phyloP scores from a whole-genome alignment of 2,329 filamentous ascomycete genomes.

The Colletotrichum tabaci region DNA sequence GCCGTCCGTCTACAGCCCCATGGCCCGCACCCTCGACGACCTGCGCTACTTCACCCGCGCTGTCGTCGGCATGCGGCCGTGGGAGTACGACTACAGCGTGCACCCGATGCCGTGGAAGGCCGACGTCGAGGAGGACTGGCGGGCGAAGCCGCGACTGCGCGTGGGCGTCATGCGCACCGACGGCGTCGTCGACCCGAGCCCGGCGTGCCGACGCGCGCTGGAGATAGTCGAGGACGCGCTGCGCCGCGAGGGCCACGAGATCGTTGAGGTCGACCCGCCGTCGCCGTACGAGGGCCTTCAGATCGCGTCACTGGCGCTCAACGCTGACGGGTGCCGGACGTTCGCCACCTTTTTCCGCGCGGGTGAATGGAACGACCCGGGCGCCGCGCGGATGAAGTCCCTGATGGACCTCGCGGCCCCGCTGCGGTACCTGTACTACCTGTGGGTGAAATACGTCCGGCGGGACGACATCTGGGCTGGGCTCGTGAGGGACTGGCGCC shows the following conservation, averaged over 20 bases:
- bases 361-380: conserved; percentile 85
- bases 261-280: conserved; percentile 75
- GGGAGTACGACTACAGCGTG: conserved; percentile 89
- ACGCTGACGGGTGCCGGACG: conserved; percentile 85
- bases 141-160: conserved; percentile 74
- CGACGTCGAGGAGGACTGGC: conserved; percentile 71
- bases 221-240: conserved; percentile 80
- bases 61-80: conserved; percentile 85
- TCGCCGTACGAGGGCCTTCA: conserved; percentile 81
- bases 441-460: conserved; percentile 89
- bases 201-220: conserved; percentile 85
- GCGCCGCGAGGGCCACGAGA: conserved; percentile 79
- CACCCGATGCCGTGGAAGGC: conserved; percentile 87
- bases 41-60: conserved; percentile 86
- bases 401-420: conserved; percentile 82
- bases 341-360: conserved; percentile 83
- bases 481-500: conserved; percentile 79
- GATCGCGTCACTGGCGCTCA: conserved; percentile 85
- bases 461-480: conserved; percentile 84
- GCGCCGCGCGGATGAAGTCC: conserved; percentile 80
- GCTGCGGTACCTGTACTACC: conserved; percentile 87
- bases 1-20: conserved; percentile 90
- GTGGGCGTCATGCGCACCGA: conserved; percentile 86
- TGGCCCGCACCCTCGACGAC: conserved; percentile 89
- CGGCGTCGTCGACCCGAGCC: conserved; percentile 87